A percentile compares a stretch with the other conserved stretches of the same genome.
Evolutionary conservation across 2,329 filamentous ascomycete genomes (phyloP).

Genomic region (Ascocoryne sarcoides): DNA sequence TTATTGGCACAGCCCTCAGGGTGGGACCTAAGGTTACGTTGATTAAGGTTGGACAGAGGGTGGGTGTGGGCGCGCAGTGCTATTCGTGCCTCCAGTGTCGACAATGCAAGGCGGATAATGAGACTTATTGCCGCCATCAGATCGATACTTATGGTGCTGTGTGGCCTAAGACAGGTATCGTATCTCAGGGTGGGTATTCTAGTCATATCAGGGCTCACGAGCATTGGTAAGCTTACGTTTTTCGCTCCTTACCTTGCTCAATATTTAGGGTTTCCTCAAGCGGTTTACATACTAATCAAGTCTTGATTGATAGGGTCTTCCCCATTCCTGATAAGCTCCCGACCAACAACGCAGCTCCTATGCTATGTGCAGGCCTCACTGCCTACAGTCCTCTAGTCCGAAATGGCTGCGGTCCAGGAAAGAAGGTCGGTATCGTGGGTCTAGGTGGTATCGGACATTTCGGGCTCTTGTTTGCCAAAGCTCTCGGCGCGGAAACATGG

Average conservation of each 20-base stretch:
- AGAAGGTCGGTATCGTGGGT: constrained; percentile 61
- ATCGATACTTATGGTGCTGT: constrained; percentile 41
- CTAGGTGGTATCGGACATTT: constrained; percentile 68
- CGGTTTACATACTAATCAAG: too few species aligned
- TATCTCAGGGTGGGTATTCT: constrained; percentile 55
- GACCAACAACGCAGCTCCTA: constrained; percentile 47
- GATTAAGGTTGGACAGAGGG: constrained; percentile 43
- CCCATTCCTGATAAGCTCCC: constrained; percentile 44
- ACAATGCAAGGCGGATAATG: constrained; percentile 45
- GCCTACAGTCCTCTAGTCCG: constrained; percentile 43
- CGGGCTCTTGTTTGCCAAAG: constrained; percentile 60
- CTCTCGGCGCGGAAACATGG: constrained; percentile 53
- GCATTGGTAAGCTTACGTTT: constrained; percentile 40
- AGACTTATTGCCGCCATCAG: constrained; percentile 44
- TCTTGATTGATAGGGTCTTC: constrained; percentile 39
- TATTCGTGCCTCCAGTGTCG: constrained; percentile 45
- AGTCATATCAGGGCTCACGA: constrained; percentile 66
- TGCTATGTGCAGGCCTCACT: constrained; percentile 71
- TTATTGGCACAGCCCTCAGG: constrained; percentile 59
- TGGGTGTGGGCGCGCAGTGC: constrained; percentile 46
- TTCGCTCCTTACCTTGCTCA: too few species aligned
- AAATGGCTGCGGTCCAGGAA: constrained; percentile 35
- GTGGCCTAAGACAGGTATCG: constrained; percentile 30
- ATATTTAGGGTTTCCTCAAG: too few species aligned
- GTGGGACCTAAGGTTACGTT: constrained; percentile 57